Base-by-base conservation (phyloP, 2,329 filamentous ascomycete species). In the Coniella lustricola region DNA sequence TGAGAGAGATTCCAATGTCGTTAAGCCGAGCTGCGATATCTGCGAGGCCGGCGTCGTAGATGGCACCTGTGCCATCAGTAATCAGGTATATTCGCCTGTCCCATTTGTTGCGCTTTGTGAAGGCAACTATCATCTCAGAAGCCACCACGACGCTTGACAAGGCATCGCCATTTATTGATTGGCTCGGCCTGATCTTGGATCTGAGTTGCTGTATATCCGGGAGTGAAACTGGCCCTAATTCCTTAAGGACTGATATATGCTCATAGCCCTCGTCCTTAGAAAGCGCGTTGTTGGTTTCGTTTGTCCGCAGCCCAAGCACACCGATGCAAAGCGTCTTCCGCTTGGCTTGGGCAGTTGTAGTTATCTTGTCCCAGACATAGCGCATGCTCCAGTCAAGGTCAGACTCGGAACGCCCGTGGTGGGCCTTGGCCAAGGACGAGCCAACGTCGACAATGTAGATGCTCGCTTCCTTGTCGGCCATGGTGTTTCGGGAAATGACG, bases 301-400 rank as follows among this genome's bases (percentile, higher is more conserved):
- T 84, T 16, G 90, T 95, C 50, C 87, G 80, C 48, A 96, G 72
- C 1, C 86, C 93, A 51, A 98, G 67, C 2, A 96, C 84, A n/a
- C 89, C 86, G 39, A 89, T 70, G 18, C 77, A 78, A 59, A 81
- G 79, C 1, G 84, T 90, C 64, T 90, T 91, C 43, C 87, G 79
- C 22, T 80, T 83, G 25, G 64, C 64, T 39, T 76, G 67, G 66
- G 89, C 84, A 3, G 83, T 88, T 7, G 79, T 80, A 4, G 84
- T 84, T 56, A 94, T 86, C 63, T 87, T 93, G 73, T 97, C 91
- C 90, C 91, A 98, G 43, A 97, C 79, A 67, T 95, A 98, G 54
- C 81, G 81, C 81, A 97, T 83, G 41, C 82, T 80, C 81, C 85
- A 98, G 52, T 96, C 88, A 16, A 98, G 77, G 63, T 97, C 86